Base-by-base conservation (phyloP, 495 filamentous ascomycete genomes). In the Cercophora newfieldiana region DNA sequence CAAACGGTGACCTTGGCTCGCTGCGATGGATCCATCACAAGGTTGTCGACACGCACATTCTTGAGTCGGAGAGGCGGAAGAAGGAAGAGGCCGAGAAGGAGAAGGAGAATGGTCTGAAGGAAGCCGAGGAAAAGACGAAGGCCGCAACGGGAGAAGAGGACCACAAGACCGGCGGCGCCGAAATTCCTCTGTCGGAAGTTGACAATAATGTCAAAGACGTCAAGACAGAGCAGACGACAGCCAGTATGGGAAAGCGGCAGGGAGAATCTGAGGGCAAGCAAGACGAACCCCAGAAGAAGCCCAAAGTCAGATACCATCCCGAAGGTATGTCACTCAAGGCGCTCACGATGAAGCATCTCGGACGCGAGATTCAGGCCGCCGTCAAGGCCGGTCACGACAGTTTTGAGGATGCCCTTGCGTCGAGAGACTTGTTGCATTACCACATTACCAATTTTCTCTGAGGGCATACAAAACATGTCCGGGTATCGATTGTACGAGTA, bases 371-470 rank as follows among this genome's bases (percentile, higher is more conserved):
- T 16, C 77, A 82, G 48, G 31, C 56, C 0, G 29, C 6, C 2
- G 66, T 60, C 4, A 65, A 66, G 19, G 24, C 30, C 2, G 67
- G 69, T 0, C 75, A 81, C 47, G 77, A 80, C 65, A 79, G 74
- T 51, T n/a, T 83, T 0, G 78, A 85, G 60, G 79, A 80, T 48
- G 73, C 80, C 0, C 55, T 80, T 0, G 80, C 80, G 0, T 61
- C 74, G 1, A 72, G 79, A 18, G 79, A 81, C n/a, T 54, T 84
- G 14, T 54, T 74, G 0, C 58, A 75, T 3, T 19, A 28, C 24
- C 33, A 62, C 2, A 59, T 66, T 12, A 44, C 12, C 37, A 44
- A 44, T 44, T 44, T 5, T 44, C 4, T 2, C 37, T 44, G 3
- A 14, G n/a, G n/a, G n/a, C n/a, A n/a, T n/a, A n/a, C n/a, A n/a